Conservation (phyloP, 768 basidiomycete genomes). For the Suillus subalutaceus region DNA sequence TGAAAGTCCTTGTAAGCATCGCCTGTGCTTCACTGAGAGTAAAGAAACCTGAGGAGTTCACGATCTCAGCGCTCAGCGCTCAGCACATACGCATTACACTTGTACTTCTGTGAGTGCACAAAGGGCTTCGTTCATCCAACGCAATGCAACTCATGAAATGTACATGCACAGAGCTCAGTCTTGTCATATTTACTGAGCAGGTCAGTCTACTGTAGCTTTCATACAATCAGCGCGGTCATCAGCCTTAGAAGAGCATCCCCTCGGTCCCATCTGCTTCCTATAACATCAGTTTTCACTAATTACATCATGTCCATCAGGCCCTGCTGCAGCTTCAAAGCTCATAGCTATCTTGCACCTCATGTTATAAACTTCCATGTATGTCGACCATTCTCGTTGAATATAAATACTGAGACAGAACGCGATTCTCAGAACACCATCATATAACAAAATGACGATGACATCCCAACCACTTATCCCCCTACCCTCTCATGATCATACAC, state of each 20-base stretch:
- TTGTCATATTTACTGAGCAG: conserved; percentile 2
- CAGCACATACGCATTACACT: neutral
- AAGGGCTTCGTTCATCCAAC: neutral
- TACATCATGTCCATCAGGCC: neutral
- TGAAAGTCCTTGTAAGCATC: neutral
- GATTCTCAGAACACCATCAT: neutral
- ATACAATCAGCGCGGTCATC: neutral
- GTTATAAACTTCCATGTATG: neutral
- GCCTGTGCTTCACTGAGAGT: neutral
- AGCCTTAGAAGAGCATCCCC: neutral
- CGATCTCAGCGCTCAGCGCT: neutral
- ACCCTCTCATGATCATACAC: neutral
- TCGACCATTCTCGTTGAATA: neutral
- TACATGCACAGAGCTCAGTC: conserved; percentile 1
- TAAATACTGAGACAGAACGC: neutral
- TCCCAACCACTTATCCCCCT: neutral
- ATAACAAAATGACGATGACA: neutral
- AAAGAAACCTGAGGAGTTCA: neutral
- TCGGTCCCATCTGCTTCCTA: neutral
- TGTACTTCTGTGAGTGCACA: conserved; percentile 3
- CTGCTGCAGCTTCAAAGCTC: neutral
- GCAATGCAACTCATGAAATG: neutral
- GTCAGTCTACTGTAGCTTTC: neutral
- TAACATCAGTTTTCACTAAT: neutral
- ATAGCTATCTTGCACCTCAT: conserved; percentile 4